Evolutionary conservation across 345 rosid species (phyloP).

Genomic region (Ceriops tagal): DNA sequence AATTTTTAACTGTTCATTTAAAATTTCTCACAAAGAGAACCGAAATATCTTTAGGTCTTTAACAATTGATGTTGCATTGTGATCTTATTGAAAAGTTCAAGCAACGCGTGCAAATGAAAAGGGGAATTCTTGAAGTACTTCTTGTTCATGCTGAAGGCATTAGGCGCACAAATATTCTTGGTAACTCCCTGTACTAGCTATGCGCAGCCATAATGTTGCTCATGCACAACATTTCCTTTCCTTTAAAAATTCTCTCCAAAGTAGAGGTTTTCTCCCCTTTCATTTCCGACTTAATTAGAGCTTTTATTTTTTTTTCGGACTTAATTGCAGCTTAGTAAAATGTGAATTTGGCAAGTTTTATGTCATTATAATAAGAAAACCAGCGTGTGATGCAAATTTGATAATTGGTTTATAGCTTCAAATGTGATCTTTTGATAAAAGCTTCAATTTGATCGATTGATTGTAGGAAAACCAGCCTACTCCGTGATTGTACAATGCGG

Average conservation of each 20-base stretch:
- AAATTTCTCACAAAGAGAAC: neutral
- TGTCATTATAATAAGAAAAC: too few species aligned
- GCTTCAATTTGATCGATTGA: constrained; percentile 3
- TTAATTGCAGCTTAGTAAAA: neutral
- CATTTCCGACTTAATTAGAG: neutral
- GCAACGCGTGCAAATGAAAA: constrained; percentile 33
- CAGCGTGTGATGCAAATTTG: too few species aligned
- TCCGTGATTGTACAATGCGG: constrained; percentile 65
- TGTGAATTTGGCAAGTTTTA: too few species aligned
- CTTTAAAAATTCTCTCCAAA: too few species aligned
- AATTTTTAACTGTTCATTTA: neutral
- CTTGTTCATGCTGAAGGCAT: constrained; percentile 81
- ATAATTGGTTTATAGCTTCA: too few species aligned
- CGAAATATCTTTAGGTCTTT: neutral
- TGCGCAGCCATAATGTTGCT: too few species aligned
- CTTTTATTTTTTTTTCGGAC: neutral
- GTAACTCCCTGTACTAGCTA: constrained; percentile 28
- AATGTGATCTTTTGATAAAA: too few species aligned
- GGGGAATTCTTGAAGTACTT: constrained; percentile 68
- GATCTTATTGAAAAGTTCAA: too few species aligned
- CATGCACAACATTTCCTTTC: too few species aligned
- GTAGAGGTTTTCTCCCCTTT: neutral
- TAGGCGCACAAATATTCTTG: constrained; percentile 55
- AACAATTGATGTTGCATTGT: too few species aligned
- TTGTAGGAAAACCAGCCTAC: constrained; percentile 59